These are phyloP conservation scores for Glycyrrhiza uralensis DNA, from an alignment of 306 rosid genomes.

Conservation along the genomic window DNA sequence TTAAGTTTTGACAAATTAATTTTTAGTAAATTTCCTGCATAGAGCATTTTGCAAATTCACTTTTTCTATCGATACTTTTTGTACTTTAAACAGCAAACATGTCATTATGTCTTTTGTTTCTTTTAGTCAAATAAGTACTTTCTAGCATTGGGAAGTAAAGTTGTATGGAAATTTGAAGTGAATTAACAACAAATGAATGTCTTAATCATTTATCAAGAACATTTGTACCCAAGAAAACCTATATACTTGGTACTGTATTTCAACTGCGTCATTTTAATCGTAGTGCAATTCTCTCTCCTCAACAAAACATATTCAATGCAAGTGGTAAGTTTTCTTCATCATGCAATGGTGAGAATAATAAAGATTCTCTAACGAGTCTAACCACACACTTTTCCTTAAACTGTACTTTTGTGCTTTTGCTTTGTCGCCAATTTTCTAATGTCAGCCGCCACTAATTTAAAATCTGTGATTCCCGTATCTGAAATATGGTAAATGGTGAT, in stretches of 20 bases:
- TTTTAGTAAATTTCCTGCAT: not conserved
- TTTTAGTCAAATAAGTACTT: not conserved
- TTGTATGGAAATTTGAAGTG: not conserved
- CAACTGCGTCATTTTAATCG: too few species aligned
- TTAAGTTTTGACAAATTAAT: not conserved
- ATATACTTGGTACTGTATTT: too few species aligned
- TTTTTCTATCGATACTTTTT: not conserved
- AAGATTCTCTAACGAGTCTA: not conserved
- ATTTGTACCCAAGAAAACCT: not conserved
- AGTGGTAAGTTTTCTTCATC: not conserved
- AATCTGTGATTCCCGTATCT: not conserved
- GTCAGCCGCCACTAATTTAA: not conserved
- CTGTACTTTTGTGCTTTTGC: not conserved
- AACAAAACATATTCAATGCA: not conserved
- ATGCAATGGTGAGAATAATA: not conserved
- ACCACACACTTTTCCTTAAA: not conserved
- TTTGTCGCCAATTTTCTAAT: not conserved
- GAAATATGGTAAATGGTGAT: not conserved
- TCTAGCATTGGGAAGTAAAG: not conserved
- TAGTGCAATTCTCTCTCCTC: not conserved
- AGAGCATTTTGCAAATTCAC: not conserved
- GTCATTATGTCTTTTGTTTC: not conserved
- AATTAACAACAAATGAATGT: too few species aligned
- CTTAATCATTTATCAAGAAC: not conserved
- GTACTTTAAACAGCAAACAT: not conserved